Percentiles rank a stretch among this genome's conserved stretches.
Conservation (phyloP, 257 asterid species). For the Jasminum sambac region DNA sequence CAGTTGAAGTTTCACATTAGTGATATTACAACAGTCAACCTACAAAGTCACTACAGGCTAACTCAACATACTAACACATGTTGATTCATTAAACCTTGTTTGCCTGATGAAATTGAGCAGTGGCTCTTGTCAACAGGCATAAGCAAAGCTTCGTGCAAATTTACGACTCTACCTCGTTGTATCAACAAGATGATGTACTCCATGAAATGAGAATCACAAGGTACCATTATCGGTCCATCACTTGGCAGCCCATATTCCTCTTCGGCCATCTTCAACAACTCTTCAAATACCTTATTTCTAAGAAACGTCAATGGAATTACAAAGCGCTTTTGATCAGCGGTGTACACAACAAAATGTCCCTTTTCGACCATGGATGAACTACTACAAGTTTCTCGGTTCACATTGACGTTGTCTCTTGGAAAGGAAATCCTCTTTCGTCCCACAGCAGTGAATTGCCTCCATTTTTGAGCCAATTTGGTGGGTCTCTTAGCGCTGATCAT, state of each 20-base stretch:
- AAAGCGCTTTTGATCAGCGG: constrained; percentile 7
- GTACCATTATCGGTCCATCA: constrained; percentile 23
- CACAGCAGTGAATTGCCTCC: background rate
- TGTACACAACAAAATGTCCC: constrained; percentile 29
- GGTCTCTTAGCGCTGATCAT: constrained; percentile 19
- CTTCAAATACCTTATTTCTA: constrained; percentile 8
- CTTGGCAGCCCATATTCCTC: constrained; percentile 23
- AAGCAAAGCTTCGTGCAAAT: background rate
- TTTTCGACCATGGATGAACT: background rate
- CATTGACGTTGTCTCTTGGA: too few species aligned
- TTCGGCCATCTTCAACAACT: constrained; percentile 25
- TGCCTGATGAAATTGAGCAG: background rate
- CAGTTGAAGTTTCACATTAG: too few species aligned
- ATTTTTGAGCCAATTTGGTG: constrained; percentile 18
- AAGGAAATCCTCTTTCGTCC: background rate
- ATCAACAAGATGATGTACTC: constrained; percentile 16
- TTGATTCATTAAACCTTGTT: background rate
- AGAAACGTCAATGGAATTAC: constrained; percentile 21
- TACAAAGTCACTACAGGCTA: background rate
- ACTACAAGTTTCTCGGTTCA: background rate
- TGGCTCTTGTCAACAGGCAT: background rate
- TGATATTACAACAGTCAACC: too few species aligned
- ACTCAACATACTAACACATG: background rate
- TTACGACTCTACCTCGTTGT: background rate
- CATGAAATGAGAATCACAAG: constrained; percentile 22